phyloP scores from a whole-genome alignment of 78 protist species.

The Cavenderia fasciculata region DNA sequence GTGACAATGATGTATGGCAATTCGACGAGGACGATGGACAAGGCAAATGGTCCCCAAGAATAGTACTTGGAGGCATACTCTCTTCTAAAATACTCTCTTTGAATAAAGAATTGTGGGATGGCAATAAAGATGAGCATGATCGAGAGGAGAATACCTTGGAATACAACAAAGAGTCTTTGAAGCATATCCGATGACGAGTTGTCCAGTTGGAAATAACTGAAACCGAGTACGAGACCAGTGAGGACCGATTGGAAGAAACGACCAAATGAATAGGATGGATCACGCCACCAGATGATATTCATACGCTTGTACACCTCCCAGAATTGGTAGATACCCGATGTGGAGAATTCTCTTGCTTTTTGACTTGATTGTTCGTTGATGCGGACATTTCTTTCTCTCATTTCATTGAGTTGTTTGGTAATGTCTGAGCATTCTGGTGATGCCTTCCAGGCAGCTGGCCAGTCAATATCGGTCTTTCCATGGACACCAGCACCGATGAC shows the following conservation, averaged over 20 bases:
- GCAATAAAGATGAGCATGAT: constrained; percentile 31
- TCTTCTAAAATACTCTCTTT: constrained; percentile 30
- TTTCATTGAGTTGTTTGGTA: neutral
- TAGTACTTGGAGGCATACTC: constrained; percentile 43
- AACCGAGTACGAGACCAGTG: constrained; percentile 52
- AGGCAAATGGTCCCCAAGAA: constrained; percentile 48
- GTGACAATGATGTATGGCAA: constrained; percentile 38
- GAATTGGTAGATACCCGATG: constrained; percentile 6
- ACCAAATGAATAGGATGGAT: constrained; percentile 3
- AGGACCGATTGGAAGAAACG: neutral
- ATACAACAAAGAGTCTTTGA: constrained; percentile 40
- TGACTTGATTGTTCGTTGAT: neutral
- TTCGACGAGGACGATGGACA: constrained; percentile 34
- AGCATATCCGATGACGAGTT: constrained; percentile 46
- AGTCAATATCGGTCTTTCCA: constrained; percentile 34
- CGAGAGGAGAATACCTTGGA: constrained; percentile 40
- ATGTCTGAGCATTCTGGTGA: constrained; percentile 26
- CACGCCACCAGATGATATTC: constrained; percentile 39
- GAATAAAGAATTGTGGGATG: constrained; percentile 33
- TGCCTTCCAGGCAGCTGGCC: constrained; percentile 45
- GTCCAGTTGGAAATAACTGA: constrained; percentile 16
- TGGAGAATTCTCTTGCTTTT: constrained; percentile 58
- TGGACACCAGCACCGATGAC: constrained; percentile 72
- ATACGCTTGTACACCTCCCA: constrained; percentile 52
- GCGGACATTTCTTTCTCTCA: neutral